phyloP scores from a whole-genome alignment of 2,329 filamentous ascomycete species.

The Fusarium siculi region DNA sequence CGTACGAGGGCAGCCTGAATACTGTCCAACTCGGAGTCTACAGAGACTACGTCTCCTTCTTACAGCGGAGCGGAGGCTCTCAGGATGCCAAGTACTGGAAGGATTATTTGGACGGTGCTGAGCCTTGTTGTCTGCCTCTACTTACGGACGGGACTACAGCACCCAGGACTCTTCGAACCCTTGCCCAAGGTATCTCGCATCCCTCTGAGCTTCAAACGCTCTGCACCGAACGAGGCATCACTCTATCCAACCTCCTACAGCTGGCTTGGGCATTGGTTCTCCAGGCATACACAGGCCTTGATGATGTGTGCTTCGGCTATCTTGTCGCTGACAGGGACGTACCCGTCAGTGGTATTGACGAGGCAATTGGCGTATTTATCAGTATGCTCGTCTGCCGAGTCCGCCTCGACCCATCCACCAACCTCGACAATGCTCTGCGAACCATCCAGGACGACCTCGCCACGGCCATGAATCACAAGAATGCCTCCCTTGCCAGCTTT shows the following conservation, averaged over 20 bases:
- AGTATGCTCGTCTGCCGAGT: constrained; percentile 29
- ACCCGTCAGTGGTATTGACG: not conserved
- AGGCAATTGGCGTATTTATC: constrained; percentile 31
- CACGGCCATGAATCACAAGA: constrained; percentile 14
- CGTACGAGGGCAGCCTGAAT: constrained; percentile 13
- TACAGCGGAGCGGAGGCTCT: not conserved
- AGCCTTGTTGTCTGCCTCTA: not conserved
- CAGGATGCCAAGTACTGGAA: constrained; percentile 20
- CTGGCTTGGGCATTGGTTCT: constrained; percentile 28
- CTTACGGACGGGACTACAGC: not conserved
- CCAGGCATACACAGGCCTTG: constrained; percentile 24
- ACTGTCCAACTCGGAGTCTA: not conserved
- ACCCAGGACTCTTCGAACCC: constrained; percentile 2
- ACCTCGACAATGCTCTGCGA: not conserved
- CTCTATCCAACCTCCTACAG: constrained; percentile 24
- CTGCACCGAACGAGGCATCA: constrained; percentile 14
- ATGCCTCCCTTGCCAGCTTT: constrained; percentile 14
- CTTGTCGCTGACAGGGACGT: constrained; percentile 16
- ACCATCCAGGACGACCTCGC: constrained; percentile 8
- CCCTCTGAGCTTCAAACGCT: not conserved
- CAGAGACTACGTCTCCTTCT: constrained; percentile 24
- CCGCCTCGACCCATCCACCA: not conserved
- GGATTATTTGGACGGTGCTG: not conserved
- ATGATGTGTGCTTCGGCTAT: constrained; percentile 30
- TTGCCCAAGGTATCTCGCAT: constrained; percentile 10